Conservation (phyloP, 192 early-diverging fungal genomes). For the Gonapodya sp. region DNA sequence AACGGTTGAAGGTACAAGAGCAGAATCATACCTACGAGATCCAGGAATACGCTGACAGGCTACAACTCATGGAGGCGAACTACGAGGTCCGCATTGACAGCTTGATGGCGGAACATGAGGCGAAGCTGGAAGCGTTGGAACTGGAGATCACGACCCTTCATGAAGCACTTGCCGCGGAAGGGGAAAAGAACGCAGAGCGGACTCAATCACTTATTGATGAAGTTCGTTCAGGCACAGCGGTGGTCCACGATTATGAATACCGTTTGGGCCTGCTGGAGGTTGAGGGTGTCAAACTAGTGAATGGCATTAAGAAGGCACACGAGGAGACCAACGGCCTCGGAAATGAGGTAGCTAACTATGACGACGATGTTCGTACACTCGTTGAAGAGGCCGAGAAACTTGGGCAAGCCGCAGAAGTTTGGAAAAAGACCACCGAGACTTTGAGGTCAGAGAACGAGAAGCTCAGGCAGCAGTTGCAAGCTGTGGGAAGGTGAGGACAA, state of each 20-base stretch:
- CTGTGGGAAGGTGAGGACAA: not conserved
- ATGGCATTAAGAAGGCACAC: not conserved
- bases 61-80: not conserved
- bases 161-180: not conserved
- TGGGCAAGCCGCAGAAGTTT: not conserved
- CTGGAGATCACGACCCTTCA: not conserved
- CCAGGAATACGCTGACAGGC: not conserved
- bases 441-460: constrained; percentile 23
- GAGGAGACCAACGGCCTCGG: not conserved
- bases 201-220: not conserved
- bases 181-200: not conserved
- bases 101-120: not conserved
- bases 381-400: not conserved
- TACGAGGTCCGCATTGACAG: not conserved
- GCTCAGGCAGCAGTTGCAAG: not conserved
- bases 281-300: not conserved
- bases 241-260: not conserved
- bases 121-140: not conserved
- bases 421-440: constrained; percentile 31
- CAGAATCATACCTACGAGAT: not conserved
- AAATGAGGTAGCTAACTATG: not conserved
- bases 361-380: not conserved
- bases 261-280: not conserved
- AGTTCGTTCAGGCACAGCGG: not conserved
- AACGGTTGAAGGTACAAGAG: not conserved